These are phyloP conservation scores for Marsdenia floribunda DNA, from an alignment of 257 asterid species.

Conservation along the genomic window DNA sequence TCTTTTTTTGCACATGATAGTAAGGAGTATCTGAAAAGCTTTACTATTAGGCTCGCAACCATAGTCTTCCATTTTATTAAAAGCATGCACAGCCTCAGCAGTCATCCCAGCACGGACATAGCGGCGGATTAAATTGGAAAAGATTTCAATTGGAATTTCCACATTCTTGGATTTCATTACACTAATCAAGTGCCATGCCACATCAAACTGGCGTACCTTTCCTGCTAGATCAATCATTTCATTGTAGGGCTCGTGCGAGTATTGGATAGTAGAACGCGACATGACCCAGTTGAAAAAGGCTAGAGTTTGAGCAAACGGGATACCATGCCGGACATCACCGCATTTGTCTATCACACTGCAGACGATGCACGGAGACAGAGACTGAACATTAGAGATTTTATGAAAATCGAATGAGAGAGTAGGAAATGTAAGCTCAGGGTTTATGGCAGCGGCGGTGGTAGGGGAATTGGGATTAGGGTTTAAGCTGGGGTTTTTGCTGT, in stretches of 20 bases:
- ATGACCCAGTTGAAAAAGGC: conserved; percentile 87
- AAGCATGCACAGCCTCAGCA: conserved; percentile 70
- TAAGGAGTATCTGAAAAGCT: conserved; percentile 55
- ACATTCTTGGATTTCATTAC: conserved; percentile 44
- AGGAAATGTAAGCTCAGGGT: conserved; percentile 48
- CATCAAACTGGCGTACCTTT: conserved; percentile 69
- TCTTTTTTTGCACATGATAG: conserved; percentile 60
- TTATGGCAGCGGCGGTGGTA: conserved; percentile 27
- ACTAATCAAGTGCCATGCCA: conserved; percentile 72
- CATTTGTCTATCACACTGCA: conserved; percentile 58
- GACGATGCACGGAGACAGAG: conserved; percentile 40
- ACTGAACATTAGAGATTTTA: conserved; percentile 24
- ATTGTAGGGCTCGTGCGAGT: conserved; percentile 33
- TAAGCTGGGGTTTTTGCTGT: conserved; percentile 58
- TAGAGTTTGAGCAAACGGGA: conserved; percentile 68
- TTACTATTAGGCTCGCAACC: conserved; percentile 60
- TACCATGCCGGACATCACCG: conserved; percentile 75
- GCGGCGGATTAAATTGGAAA: conserved; percentile 65
- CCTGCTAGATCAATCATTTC: conserved; percentile 78
- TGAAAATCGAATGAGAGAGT: conserved; percentile 59
- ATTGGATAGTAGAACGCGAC: not conserved
- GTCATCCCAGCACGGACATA: conserved; percentile 77
- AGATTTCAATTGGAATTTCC: conserved; percentile 46
- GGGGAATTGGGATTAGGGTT: conserved; percentile 25
- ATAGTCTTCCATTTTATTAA: conserved; percentile 81